A percentile compares a stretch with the other conserved stretches of the same genome.
These are phyloP conservation scores for Talaromyces marneffei DNA, from an alignment of 2,329 filamentous ascomycete species.

Conservation along the genomic window DNA sequence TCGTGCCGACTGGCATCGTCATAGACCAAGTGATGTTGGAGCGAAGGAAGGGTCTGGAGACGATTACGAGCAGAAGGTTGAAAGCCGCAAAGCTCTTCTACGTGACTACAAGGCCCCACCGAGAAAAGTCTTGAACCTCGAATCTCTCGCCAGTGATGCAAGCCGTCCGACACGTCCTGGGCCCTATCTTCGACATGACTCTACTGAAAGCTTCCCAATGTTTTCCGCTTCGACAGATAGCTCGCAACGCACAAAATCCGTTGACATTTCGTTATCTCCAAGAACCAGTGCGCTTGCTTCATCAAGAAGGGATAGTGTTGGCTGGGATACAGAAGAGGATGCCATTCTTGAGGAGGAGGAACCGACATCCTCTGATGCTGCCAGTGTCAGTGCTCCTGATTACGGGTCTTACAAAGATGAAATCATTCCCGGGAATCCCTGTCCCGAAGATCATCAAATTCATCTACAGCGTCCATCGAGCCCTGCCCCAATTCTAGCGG, in stretches of 20 bases:
- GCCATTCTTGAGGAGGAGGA: slow-evolving; percentile 18
- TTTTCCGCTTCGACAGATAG: slow-evolving; percentile 57
- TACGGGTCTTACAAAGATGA: slow-evolving; percentile 20
- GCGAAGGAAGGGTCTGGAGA: slow-evolving; percentile 26
- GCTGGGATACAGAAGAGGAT: slow-evolving; percentile 20
- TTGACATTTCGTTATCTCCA: slow-evolving; percentile 46
- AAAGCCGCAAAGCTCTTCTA: slow-evolving; percentile 39
- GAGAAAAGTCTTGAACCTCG: slow-evolving; percentile 46
- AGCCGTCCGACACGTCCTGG: slow-evolving; percentile 27
- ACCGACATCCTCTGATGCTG: slow-evolving; percentile 14
- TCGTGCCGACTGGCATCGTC: slow-evolving; percentile 33
- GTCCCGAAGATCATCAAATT: slow-evolving; percentile 22
- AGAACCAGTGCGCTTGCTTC: slow-evolving; percentile 23
- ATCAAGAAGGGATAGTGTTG: slow-evolving; percentile 18
- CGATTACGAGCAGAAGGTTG: slow-evolving; percentile 35
- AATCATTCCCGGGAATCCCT: slow-evolving; percentile 23
- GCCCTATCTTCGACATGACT: slow-evolving; percentile 48
- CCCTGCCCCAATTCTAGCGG: slow-evolving; percentile 31
- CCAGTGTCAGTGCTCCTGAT: slow-evolving; percentile 15
- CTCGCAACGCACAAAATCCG: slow-evolving; percentile 49
- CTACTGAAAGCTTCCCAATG: slow-evolving; percentile 58
- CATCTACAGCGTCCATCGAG: slow-evolving; percentile 43
- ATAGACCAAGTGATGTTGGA: slow-evolving; percentile 21
- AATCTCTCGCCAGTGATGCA: slow-evolving; percentile 31
- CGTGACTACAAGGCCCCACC: slow-evolving; percentile 46